Percentiles rank a stretch among this genome's conserved stretches.
These are phyloP conservation scores for Botrytis squamosa DNA, from an alignment of 2,329 filamentous ascomycete species.

Conservation along the genomic window DNA sequence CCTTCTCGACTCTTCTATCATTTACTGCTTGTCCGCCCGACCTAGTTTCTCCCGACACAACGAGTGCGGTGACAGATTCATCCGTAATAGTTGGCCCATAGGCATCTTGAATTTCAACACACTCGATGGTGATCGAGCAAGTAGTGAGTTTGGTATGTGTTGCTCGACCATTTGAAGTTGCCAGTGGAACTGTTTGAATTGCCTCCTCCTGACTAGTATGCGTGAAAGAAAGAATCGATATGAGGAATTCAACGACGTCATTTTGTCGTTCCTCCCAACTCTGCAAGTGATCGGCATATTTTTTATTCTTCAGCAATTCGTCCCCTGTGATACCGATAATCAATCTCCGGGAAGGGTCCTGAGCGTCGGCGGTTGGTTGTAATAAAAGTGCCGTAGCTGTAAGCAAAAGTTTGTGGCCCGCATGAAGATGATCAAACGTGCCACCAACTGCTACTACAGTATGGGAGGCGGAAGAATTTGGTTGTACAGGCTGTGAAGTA, in stretches of 20 bases:
- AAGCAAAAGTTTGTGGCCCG: conserved; percentile 92
- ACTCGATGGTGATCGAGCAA: conserved; percentile 65
- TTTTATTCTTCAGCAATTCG: conserved; percentile 82
- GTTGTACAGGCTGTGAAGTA: neutral
- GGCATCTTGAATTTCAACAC: conserved; percentile 81
- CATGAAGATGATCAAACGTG: conserved; percentile 94
- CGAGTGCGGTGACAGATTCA: conserved; percentile 72
- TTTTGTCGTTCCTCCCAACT: conserved; percentile 73
- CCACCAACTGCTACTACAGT: conserved; percentile 77
- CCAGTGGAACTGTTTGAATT: conserved; percentile 36
- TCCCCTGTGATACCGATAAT: conserved; percentile 89
- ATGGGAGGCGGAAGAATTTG: conserved; percentile 42
- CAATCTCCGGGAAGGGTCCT: conserved; percentile 53
- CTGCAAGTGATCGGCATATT: conserved; percentile 77
- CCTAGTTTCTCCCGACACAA: conserved; percentile 86
- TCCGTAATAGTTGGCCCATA: conserved; percentile 90
- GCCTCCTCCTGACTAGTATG: conserved; percentile 40
- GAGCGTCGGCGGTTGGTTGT: conserved; percentile 48
- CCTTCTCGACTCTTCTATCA: conserved; percentile 70
- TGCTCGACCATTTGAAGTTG: conserved; percentile 47
- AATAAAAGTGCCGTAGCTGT: conserved; percentile 77
- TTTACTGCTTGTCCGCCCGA: conserved; percentile 84
- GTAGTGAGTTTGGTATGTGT: conserved; percentile 58
- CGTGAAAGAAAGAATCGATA: conserved; percentile 54
- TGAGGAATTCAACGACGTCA: conserved; percentile 71